phyloP scores from a whole-genome alignment of 108 stramenopile genomes.

The Epithemia pelagica region DNA sequence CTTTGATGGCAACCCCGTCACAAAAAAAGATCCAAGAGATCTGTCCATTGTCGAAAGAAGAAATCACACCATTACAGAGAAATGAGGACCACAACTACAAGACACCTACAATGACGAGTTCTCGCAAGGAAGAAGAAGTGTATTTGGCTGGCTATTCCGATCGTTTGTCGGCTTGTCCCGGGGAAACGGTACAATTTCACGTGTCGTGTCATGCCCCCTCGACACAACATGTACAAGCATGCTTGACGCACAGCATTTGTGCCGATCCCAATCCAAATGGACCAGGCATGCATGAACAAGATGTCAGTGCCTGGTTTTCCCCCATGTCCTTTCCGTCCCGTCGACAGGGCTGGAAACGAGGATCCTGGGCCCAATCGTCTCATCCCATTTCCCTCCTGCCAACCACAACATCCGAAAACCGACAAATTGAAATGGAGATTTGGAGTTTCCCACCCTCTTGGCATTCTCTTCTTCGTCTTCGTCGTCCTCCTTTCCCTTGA shows the following conservation, averaged over 20 bases:
- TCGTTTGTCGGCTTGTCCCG: constrained; percentile 9
- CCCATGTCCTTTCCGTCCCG: constrained; percentile 1
- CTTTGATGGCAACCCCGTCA: too few species aligned
- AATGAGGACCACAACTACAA: too few species aligned
- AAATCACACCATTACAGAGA: too few species aligned
- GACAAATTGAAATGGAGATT: background rate
- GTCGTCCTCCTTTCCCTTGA: background rate
- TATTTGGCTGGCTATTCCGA: constrained; percentile 9
- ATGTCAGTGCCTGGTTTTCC: constrained; percentile 11
- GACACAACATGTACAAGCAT: background rate
- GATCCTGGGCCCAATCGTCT: constrained; percentile 4
- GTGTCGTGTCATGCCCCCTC: background rate
- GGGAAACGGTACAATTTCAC: background rate
- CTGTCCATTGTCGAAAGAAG: too few species aligned
- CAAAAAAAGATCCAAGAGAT: too few species aligned
- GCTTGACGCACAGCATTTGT: constrained; percentile 12
- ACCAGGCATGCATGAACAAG: background rate
- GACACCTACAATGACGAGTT: background rate
- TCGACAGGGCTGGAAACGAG: background rate
- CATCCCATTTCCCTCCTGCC: background rate
- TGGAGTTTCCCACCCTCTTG: background rate
- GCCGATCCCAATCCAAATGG: constrained; percentile 22
- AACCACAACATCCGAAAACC: background rate
- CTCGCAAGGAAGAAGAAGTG: background rate
- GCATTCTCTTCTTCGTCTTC: too few species aligned